Evolutionary conservation across 345 rosid species (phyloP), one percentile per base, ranked within the genome.

Genomic region (Murraya paniculata): DNA sequence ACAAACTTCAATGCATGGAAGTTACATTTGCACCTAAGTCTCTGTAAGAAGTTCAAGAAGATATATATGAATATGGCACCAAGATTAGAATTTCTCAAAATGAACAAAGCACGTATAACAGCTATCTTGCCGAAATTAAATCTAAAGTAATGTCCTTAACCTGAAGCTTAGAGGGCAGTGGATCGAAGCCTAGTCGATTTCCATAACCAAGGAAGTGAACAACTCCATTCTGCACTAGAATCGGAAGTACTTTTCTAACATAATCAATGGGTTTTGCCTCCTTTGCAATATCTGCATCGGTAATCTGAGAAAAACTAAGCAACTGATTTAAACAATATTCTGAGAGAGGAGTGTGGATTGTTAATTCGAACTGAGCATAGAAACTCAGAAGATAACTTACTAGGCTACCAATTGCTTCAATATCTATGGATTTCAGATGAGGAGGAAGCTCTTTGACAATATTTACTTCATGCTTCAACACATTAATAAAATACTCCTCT

Each of bases 121-220:
- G 68, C 48, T 66, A 35, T 62, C 48, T 60, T 31, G 25, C 50
- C 7, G 16, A 39, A 45, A 36, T 55, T 60, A 9, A 64, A 62
- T 31, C 6, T 55, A 30, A 8, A 75, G 64, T 24, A 28, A 62
- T 53, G 64, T 41, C 61, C 21, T 78, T 78, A 76, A 93, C 98
- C 94, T 93, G 98, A 86, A 95, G 87, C 74, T 88, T 35, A 71
- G 88, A 84, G 68, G 96, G 93, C 68, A 93, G 66, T 4, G 97
- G 93, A 85, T 95, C 99, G 74, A 93, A 95, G 5, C 98, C 95
- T 9, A 95, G 97, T 53, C 97, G 93, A 64, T 95, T 95, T 62
- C 97, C 97, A 8, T 87, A 95, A 76, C 99, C 99, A 3, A 93
- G 94, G 76, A 95, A 87, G 80, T 91, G 96, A 80, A 95, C 96